Evolutionary conservation across 805 yeast species (phyloP).

Genomic region (Lipomyces yamanashiensis): DNA sequence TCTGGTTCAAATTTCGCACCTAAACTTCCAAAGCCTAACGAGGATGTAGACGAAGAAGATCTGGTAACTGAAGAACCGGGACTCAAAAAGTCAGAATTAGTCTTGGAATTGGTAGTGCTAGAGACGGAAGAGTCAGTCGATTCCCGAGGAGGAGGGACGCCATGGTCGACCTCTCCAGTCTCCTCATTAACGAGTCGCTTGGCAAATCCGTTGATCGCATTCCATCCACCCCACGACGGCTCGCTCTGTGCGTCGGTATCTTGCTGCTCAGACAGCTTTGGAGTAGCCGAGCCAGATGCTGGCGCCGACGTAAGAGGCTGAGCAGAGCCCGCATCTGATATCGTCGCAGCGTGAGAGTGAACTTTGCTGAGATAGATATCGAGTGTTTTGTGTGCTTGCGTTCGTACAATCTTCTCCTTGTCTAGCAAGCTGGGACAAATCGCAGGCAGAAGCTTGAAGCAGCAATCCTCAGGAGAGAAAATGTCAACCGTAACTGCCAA

Average conservation of each 20-base stretch:
- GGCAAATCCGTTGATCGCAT: slow-evolving; percentile 31
- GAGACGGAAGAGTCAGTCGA: slow-evolving; percentile 15
- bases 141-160: slow-evolving; percentile 12
- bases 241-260: slow-evolving; percentile 6
- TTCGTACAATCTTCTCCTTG: slow-evolving; percentile 67
- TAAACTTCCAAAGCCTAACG: slow-evolving; percentile 25
- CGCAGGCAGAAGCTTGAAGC: slow-evolving; percentile 79
- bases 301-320: slow-evolving; percentile 28
- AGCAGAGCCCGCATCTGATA: slow-evolving; percentile 28
- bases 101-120: slow-evolving; percentile 1
- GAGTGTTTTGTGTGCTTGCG: slow-evolving; percentile 71
- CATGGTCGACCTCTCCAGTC: slow-evolving; percentile 16
- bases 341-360: slow-evolving; percentile 50
- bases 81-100: not conserved
- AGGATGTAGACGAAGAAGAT: slow-evolving; percentile 28
- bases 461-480: slow-evolving; percentile 75
- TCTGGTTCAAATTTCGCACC: slow-evolving; percentile 24
- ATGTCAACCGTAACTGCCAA: slow-evolving; percentile 65
- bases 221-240: slow-evolving; percentile 33
- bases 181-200: slow-evolving; percentile 31
- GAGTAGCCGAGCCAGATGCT: slow-evolving; percentile 18
- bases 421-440: slow-evolving; percentile 85
- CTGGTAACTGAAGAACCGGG: slow-evolving; percentile 13
- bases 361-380: slow-evolving; percentile 63
- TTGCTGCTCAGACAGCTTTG: slow-evolving; percentile 15